Evolutionary conservation across 768 basidiomycete genomes (phyloP).

Genomic region (Mycena floridula): DNA sequence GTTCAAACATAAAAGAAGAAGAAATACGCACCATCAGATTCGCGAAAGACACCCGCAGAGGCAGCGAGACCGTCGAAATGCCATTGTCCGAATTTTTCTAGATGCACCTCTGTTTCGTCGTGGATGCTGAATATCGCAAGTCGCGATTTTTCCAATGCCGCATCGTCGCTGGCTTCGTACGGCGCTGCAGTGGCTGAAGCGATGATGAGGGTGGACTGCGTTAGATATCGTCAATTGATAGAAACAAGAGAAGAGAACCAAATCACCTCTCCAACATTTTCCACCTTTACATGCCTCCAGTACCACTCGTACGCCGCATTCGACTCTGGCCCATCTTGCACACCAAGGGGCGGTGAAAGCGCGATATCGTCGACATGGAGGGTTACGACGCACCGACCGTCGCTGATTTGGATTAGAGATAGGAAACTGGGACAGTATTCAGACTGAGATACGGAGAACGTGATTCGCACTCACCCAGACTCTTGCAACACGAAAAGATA

Average conservation of each 20-base stretch:
- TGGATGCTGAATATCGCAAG: neutral
- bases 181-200: neutral
- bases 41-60: conserved; percentile 38
- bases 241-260: neutral
- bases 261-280: conserved; percentile 35
- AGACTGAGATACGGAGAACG: neutral
- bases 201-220: neutral
- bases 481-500: conserved; percentile 52
- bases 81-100: conserved; percentile 52
- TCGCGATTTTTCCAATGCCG: neutral
- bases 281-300: conserved; percentile 35
- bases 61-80: conserved; percentile 40
- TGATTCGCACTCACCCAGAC: conserved; percentile 47
- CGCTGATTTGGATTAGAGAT: conserved; percentile 45
- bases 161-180: neutral
- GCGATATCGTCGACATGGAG: conserved; percentile 21
- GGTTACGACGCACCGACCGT: conserved; percentile 34
- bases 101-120: conserved; percentile 19
- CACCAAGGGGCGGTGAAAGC: conserved; percentile 20
- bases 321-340: conserved; percentile 25
- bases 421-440: conserved; percentile 36
- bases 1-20: neutral
- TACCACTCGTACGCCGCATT: conserved; percentile 36
- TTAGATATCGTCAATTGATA: neutral
- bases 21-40: conserved; percentile 37